Percentiles rank a stretch among this genome's conserved stretches.
phyloP scores from a whole-genome alignment of 176 grass and related monocot genomes.

The maize (Zea mays) region DNA sequence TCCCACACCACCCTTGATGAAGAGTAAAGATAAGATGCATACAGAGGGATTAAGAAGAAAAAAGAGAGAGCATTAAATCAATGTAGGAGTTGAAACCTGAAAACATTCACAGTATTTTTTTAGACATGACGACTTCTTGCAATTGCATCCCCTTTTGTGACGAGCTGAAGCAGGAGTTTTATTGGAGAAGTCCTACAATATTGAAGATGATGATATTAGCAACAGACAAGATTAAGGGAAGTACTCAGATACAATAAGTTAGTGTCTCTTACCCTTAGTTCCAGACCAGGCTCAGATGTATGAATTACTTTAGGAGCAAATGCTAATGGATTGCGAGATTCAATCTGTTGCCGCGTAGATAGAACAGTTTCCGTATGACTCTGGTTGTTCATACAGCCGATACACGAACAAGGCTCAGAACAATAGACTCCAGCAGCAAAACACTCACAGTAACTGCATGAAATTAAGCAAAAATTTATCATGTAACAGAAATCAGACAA shows the following conservation, averaged over 20 bases:
- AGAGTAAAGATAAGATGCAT: constrained; percentile 46
- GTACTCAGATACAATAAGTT: constrained; percentile 11
- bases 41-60: constrained; percentile 14
- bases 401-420: constrained; percentile 95
- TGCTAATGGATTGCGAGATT: constrained; percentile 97
- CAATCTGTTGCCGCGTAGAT: constrained; percentile 84
- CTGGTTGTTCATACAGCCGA: constrained; percentile 82
- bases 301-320: constrained; percentile 97
- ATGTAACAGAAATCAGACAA: constrained; percentile 21
- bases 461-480: constrained; percentile 6
- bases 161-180: constrained; percentile 95
- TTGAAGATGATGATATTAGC: constrained; percentile 32
- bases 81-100: constrained; percentile 58
- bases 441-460: constrained; percentile 89
- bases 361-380: constrained; percentile 78
- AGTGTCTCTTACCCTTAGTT: constrained; percentile 61
- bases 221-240: constrained; percentile 26
- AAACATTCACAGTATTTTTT: constrained; percentile 99
- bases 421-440: constrained; percentile 98
- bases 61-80: constrained; percentile 32
- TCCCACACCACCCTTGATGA: constrained; percentile 81
- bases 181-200: constrained; percentile 72
- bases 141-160: constrained; percentile 98
- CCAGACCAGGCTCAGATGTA: constrained; percentile 65
- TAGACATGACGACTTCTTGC: constrained; percentile 90